These are phyloP conservation scores for Microdochium bolleyi DNA, from an alignment of 2,329 filamentous ascomycete species.

Conservation along the genomic window DNA sequence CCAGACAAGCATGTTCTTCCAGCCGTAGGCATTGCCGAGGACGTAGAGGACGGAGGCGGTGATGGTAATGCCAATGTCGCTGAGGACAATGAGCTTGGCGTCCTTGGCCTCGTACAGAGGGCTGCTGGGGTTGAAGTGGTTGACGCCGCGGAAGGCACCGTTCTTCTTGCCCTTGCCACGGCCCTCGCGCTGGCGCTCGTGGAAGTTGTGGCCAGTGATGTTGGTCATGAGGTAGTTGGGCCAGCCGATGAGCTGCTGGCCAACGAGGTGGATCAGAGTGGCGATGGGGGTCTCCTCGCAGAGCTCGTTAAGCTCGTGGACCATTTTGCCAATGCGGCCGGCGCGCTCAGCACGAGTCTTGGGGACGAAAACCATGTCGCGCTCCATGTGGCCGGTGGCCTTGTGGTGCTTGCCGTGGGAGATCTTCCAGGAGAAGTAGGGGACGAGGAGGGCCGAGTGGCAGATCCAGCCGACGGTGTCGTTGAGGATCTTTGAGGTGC, in stretches of 20 bases:
- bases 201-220: constrained; percentile 92
- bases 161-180: constrained; percentile 90
- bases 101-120: constrained; percentile 90
- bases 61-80: constrained; percentile 72
- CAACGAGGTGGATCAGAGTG: constrained; percentile 65
- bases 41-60: constrained; percentile 53
- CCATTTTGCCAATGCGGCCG: constrained; percentile 61
- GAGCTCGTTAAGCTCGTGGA: constrained; percentile 80
- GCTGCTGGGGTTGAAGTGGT: constrained; percentile 87
- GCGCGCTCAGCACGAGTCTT: constrained; percentile 81
- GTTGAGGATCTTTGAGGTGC: constrained; percentile 82
- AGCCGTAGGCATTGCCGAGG: constrained; percentile 73
- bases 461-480: constrained; percentile 87
- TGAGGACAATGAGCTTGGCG: constrained; percentile 76
- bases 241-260: constrained; percentile 90
- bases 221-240: constrained; percentile 85
- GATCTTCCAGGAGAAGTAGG: constrained; percentile 99
- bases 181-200: constrained; percentile 84
- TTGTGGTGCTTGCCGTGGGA: constrained; percentile 99
- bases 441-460: constrained; percentile 82
- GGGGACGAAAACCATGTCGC: constrained; percentile 98
- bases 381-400: constrained; percentile 92
- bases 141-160: constrained; percentile 72
- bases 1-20: constrained; percentile 83
- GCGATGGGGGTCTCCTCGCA: constrained; percentile 89